Evolutionary conservation across 345 rosid species (phyloP), one percentile per base, ranked within the genome.

Genomic region (Moricandia arvensis): DNA sequence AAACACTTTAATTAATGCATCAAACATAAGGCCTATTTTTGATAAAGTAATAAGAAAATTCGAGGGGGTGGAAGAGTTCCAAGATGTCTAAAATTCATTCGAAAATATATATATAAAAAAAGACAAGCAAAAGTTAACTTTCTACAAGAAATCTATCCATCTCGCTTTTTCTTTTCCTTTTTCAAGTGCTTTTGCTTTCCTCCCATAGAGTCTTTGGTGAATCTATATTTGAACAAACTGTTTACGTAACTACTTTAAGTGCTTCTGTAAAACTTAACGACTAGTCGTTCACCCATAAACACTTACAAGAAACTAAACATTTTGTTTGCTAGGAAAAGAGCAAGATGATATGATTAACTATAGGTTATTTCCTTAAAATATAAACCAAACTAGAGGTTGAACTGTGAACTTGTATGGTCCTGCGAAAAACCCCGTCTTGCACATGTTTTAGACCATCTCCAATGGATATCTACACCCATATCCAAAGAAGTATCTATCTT

Each of bases 151-250:
- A 73, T 63, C 63, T 63, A 64, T 34, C 38, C 8, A 21, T 53
- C 57, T 27, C 15, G 18, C 57, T 27, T 37, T 54, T 54, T 37
- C 12, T 53, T 53, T 51, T 63, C 7, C 15, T n/a, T 34, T 72
- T 35, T 35, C 37, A 63, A 37, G 15, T 15, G 31, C 43, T 73
- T 73, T 73, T 64, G 45, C 70, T 73, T 64, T 64, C 35, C 54
- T 73, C 41, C 5, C 10, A 1, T 12, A 7, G 64, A 63, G 43
- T 7, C 0, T n/a, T 63, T n/a, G 6, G 41, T 60, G 31, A 8
- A 18, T 3, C 26, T 16, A 7, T 7, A 7, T 30, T 37, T 59
- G 47, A 27, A 16, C 53, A 27, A 15, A 10, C 30, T 4, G 29
- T 59, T 33, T 58, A 58, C 29, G 57, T 37, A 59, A 21, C 11